phyloP scores from a whole-genome alignment of 345 rosid genomes.

The Populus euphratica region DNA sequence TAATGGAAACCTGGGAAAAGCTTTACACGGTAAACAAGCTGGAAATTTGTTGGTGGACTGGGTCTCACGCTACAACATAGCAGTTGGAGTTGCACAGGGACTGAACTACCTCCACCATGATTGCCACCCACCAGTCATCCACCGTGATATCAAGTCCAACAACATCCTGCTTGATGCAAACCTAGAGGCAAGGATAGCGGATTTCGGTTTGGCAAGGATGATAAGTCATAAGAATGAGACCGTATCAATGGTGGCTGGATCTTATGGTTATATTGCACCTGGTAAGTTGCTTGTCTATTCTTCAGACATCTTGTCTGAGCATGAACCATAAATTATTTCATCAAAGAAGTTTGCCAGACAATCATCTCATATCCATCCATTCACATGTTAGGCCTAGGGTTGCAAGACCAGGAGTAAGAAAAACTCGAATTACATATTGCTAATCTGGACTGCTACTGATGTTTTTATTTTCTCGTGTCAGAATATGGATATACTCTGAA shows the following conservation, averaged over 20 bases:
- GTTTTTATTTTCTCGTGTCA: conserved; percentile 18
- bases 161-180: conserved; percentile 81
- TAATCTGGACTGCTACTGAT: conserved; percentile 58
- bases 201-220: conserved; percentile 89
- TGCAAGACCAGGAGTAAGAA: background rate
- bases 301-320: conserved; percentile 25
- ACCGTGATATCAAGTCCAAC: conserved; percentile 84
- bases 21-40: conserved; percentile 69
- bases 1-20: conserved; percentile 81
- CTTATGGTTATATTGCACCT: conserved; percentile 94
- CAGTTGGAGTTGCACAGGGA: conserved; percentile 86
- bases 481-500: conserved; percentile 85
- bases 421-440: conserved; percentile 53
- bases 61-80: conserved; percentile 83
- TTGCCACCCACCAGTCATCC: conserved; percentile 79
- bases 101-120: conserved; percentile 94
- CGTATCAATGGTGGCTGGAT: conserved; percentile 91
- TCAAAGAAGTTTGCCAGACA: background rate
- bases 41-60: conserved; percentile 70
- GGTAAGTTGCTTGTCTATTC: conserved; percentile 60
- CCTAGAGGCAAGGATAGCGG: conserved; percentile 85
- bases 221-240: conserved; percentile 85
- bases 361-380: background rate
- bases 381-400: background rate
- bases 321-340: background rate